A percentile compares a stretch with the other conserved stretches of the same genome.
These are phyloP conservation scores for Apostasia ramifera DNA, from an alignment of 106 monocot species.

Conservation along the genomic window DNA sequence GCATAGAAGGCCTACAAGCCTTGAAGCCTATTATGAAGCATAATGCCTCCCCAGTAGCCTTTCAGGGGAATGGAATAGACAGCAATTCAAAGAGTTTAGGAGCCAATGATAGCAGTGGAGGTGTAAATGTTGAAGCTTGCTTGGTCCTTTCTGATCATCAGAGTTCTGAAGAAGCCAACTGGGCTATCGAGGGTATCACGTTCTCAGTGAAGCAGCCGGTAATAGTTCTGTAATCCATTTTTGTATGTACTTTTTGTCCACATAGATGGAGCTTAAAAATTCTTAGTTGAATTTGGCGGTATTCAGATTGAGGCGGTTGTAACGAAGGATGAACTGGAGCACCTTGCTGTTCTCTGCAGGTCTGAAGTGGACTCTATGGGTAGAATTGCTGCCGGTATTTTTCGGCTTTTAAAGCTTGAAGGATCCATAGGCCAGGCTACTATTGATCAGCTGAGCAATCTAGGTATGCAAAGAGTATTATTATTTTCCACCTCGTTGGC, in stretches of 20 bases:
- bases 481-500: too few relatives aligned
- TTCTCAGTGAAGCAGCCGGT: constrained; percentile 95
- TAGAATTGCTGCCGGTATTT: constrained; percentile 81
- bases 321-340: constrained; percentile 82
- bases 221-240: constrained; percentile 1
- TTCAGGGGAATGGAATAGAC: background rate
- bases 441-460: constrained; percentile 81
- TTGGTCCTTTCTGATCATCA: constrained; percentile 37
- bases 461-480: constrained; percentile 40
- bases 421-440: constrained; percentile 71
- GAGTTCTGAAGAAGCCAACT: constrained; percentile 31
- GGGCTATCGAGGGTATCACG: constrained; percentile 69
- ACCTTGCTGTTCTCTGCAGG: constrained; percentile 57
- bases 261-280: background rate
- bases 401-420: constrained; percentile 81
- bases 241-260: background rate
- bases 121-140: constrained; percentile 61
- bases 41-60: constrained; percentile 13
- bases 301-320: constrained; percentile 85
- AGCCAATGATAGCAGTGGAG: constrained; percentile 22
- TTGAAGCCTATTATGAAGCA: constrained; percentile 53
- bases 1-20: constrained; percentile 83
- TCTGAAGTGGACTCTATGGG: constrained; percentile 87
- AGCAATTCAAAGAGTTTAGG: constrained; percentile 7
- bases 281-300: background rate